A percentile compares a stretch with the other conserved stretches of the same genome.
These are phyloP conservation scores for Microthyrium microscopicum DNA, from an alignment of 2,329 filamentous ascomycete species.

Conservation along the genomic window DNA sequence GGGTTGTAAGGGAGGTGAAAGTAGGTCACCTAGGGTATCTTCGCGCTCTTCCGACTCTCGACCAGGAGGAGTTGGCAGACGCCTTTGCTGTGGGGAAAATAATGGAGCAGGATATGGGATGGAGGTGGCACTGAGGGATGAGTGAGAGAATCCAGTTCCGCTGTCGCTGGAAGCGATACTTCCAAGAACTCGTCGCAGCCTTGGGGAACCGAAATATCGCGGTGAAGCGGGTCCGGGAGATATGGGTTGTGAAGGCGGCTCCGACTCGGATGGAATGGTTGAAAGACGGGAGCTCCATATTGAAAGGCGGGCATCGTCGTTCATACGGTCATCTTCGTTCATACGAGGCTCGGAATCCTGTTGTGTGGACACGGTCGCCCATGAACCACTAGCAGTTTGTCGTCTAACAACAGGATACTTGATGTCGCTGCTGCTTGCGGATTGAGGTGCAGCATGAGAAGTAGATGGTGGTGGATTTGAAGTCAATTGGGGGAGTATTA, in stretches of 20 bases:
- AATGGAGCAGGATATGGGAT: constrained; percentile 18
- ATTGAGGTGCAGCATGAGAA: constrained; percentile 15
- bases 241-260: constrained; percentile 6
- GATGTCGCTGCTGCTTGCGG: constrained; percentile 17
- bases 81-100: constrained; percentile 16
- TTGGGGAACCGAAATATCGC: background rate
- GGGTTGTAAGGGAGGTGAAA: constrained; percentile 18
- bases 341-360: constrained; percentile 15
- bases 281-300: constrained; percentile 11
- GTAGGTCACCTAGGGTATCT: constrained; percentile 23
- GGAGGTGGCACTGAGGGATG: constrained; percentile 15
- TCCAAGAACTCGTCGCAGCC: constrained; percentile 4
- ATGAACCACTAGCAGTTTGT: constrained; percentile 20
- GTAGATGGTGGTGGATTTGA: constrained; percentile 7
- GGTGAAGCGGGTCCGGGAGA: background rate
- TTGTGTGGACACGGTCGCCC: constrained; percentile 17
- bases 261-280: constrained; percentile 10
- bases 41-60: constrained; percentile 21
- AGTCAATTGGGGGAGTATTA: constrained; percentile 14
- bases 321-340: constrained; percentile 17
- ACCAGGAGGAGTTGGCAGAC: constrained; percentile 7
- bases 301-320: constrained; percentile 11
- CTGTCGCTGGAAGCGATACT: constrained; percentile 4
- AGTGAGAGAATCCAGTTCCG: constrained; percentile 6
- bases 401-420: constrained; percentile 20